phyloP scores from a whole-genome alignment of 2,329 filamentous ascomycete genomes.

The Phaeosphaeriaceae sp. region DNA sequence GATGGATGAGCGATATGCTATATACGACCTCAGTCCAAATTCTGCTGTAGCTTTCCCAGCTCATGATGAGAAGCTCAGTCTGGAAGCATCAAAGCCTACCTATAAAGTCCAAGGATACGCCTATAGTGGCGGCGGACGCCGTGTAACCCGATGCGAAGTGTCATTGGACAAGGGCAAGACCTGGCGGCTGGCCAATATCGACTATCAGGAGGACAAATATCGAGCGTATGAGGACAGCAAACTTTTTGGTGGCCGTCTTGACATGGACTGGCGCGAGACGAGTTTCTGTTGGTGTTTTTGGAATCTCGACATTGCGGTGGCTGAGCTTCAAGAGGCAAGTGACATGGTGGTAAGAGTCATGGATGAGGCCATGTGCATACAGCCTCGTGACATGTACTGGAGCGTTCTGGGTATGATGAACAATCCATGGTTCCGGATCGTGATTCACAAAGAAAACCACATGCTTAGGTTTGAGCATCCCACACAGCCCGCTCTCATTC shows the following conservation, averaged over 20 bases:
- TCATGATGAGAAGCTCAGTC: slow-evolving; percentile 72
- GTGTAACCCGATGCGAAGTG: slow-evolving; percentile 82
- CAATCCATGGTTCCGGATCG: slow-evolving; percentile 89
- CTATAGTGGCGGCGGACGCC: slow-evolving; percentile 84
- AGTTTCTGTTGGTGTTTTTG: slow-evolving; percentile 95
- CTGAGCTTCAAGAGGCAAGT: slow-evolving; percentile 67
- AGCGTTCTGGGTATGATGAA: slow-evolving; percentile 97
- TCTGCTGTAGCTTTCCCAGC: slow-evolving; percentile 81
- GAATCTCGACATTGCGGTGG: slow-evolving; percentile 71
- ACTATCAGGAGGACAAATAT: slow-evolving; percentile 87
- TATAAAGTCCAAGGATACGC: slow-evolving; percentile 83
- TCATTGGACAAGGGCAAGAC: slow-evolving; percentile 82
- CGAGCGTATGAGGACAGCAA: slow-evolving; percentile 67
- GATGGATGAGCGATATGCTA: slow-evolving; percentile 89
- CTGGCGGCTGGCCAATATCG: slow-evolving; percentile 78
- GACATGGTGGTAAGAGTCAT: slow-evolving; percentile 85
- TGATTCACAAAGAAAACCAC: slow-evolving; percentile 72
- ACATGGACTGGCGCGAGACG: slow-evolving; percentile 81
- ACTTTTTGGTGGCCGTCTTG: slow-evolving; percentile 78
- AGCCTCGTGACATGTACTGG: slow-evolving; percentile 96
- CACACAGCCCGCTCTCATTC: slow-evolving; percentile 77
- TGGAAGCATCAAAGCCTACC: slow-evolving; percentile 56
- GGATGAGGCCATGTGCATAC: slow-evolving; percentile 87
- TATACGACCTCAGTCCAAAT: slow-evolving; percentile 90
- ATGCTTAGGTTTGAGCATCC: slow-evolving; percentile 83